Evolutionary conservation across 306 rosid species (phyloP), one percentile per base, ranked within the genome.

Genomic region (Cucumis cinereus): DNA sequence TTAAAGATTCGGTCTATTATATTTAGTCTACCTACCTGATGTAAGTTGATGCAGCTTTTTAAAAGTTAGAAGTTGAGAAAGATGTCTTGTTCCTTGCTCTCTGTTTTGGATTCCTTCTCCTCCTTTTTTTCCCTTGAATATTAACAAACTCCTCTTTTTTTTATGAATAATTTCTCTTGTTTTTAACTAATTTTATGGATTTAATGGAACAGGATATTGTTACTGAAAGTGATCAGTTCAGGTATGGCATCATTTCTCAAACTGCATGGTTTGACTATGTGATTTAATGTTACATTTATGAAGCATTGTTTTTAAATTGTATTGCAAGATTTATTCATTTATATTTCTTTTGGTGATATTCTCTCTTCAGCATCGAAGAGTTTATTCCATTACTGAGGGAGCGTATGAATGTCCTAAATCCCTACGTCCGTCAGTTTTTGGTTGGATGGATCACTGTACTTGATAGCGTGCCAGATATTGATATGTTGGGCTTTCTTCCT

Each of bases 371-470:
- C 83, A 95, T 95, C 73, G 99, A 95, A 87, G 99, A 95, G 82
- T 95, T 92, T 83, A 92, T 95, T 81, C 99, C 99, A 26, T 80
- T 95, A 82, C 78, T 95, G 85, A 95, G 98, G 99, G 98, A 95
- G 88, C 98, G 99, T 73, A 92, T 95, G 98, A 92, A 95, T 84
- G 93, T 95, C 82, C 83, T 95, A 78, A 95, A 95, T 85, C 99
- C 99, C 35, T 92, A 86, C 86, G 99, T 95, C 64, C 98, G 99
- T 36, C 99, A 92, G 88, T 92, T 95, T 95, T 84, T 95, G 91
- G 98, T 95, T 16, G 99, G 99, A 83, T 95, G 99, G 99, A 95
- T 95, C 82, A 90, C 98, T 78, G 99, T 95, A 43, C 85, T 95
- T 86, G 98, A 95, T 83, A 91, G 99, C 70, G 99, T 92, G 81